Evolutionary conservation across 2,329 filamentous ascomycete genomes (phyloP), one percentile per base, ranked within the genome.

Genomic region (Talaromyces verruculosus): DNA sequence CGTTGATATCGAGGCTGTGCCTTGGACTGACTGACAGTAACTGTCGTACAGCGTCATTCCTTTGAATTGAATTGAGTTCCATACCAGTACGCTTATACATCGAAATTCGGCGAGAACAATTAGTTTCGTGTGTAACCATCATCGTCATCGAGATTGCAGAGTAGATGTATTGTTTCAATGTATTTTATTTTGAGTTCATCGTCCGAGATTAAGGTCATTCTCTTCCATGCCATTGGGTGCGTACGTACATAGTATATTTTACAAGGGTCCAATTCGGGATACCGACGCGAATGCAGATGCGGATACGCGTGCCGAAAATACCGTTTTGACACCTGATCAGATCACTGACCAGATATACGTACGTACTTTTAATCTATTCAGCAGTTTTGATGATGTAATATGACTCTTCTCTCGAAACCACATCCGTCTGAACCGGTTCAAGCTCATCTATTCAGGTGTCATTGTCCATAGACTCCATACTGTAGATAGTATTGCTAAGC

Each of bases 261-360:
- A 55, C 51, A 55, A 39, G 53, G 53, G 53, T 57, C 53, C 11
- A 57, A 2, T 15, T 57, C 53, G 53, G 53, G 53, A 57, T 57
- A 37, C 53, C 53, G 53, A 57, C 39, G 53, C n/a, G 17, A n/a
- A 37, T 39, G 33, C 53, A 19, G 53, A 39, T 39, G 33, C 53
- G 33, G 53, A 57, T 57, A 39, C n/a, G n/a, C 53, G 33, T 15
- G 33, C 53, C 53, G 53, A 57, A 49, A 28, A 8, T 51, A 30
- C 15, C 4, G 25, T 25, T 49, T 28, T 33, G 49, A 51, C 47
- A 51, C 7, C 25, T 51, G 47, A 51, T 30, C 13, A 8, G 47
- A 51, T 51, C 35, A 37, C 39, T 7, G 39, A 41, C n/a, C 15
- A 17, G 39, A 41, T n/a, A 41, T 41, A 41, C 39, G 15, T 30